Evolutionary conservation across 139 green algal species (phyloP).

Genomic region (Tetradesmus lagerheimii): DNA sequence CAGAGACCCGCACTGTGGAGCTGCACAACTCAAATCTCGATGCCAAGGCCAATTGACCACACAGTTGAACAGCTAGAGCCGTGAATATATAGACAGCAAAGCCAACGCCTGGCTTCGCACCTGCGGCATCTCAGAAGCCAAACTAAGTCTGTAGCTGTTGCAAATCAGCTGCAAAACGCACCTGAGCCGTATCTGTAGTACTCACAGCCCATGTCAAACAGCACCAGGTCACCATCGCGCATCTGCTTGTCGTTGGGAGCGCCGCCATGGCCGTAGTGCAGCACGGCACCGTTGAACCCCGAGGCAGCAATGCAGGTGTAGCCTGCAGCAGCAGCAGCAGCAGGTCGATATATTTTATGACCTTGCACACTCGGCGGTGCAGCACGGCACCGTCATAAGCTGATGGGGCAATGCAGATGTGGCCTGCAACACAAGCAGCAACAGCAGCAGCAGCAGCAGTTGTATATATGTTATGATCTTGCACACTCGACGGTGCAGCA

Average conservation of each 20-base stretch:
- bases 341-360: not conserved
- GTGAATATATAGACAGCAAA: no score
- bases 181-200: conserved; percentile 46
- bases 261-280: conserved; percentile 93
- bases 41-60: no score
- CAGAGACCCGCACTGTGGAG: no score
- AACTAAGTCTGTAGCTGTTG: no score
- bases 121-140: no score
- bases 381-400: conserved; percentile 84
- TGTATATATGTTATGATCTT: no score
- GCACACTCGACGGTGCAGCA: no score
- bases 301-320: conserved; percentile 92
- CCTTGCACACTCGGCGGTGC: conserved; percentile 54
- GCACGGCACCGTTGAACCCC: conserved; percentile 80
- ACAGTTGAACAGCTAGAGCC: no score
- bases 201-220: conserved; percentile 90
- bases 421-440: no score
- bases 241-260: conserved; percentile 87
- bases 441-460: not conserved
- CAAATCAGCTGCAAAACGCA: not conserved
- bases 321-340: not conserved
- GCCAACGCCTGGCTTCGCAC: no score
- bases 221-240: conserved; percentile 74
- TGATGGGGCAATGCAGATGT: conserved; percentile 88
- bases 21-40: no score